phyloP scores from a whole-genome alignment of 116 monocot genomes.

The Phalaenopsis hybrid region DNA sequence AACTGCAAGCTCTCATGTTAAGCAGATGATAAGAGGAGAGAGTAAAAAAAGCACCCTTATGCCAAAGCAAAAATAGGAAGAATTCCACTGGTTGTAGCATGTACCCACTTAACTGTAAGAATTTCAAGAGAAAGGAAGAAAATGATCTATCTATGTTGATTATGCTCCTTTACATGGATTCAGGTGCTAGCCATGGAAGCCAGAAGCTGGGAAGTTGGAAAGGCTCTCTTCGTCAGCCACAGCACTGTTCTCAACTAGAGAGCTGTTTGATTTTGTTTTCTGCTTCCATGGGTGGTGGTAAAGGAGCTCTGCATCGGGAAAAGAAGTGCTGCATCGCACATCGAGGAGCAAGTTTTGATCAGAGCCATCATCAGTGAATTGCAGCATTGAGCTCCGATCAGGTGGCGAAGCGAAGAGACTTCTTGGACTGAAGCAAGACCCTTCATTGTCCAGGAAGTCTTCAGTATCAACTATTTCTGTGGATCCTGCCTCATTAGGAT shows the following conservation, averaged over 20 bases:
- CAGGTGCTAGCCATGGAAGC: conserved; percentile 16
- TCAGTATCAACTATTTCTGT: conserved; percentile 14
- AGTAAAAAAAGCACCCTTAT: not conserved
- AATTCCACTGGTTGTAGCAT: not conserved
- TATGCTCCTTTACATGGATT: conserved; percentile 5
- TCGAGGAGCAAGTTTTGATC: conserved; percentile 57
- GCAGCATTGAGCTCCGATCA: conserved; percentile 28
- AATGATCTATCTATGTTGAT: not conserved
- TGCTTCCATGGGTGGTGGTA: conserved; percentile 32
- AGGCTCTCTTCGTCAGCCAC: conserved; percentile 29
- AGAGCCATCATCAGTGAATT: conserved; percentile 34
- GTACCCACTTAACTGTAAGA: not conserved
- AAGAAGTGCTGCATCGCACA: conserved; percentile 40
- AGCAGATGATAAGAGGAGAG: not conserved
- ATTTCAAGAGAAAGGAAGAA: not conserved
- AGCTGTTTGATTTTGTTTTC: conserved; percentile 21
- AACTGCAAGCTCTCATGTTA: not conserved
- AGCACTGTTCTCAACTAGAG: conserved; percentile 15
- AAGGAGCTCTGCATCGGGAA: conserved; percentile 65
- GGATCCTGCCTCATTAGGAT: conserved; percentile 13
- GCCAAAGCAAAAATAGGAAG: not conserved
- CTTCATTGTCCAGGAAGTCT: conserved; percentile 36
- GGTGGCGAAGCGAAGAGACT: conserved; percentile 37
- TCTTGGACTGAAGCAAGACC: conserved; percentile 44
- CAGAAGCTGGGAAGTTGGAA: conserved; percentile 16